phyloP scores from a whole-genome alignment of 2,329 filamentous ascomycete genomes.

The Hirsutella thompsonii region DNA sequence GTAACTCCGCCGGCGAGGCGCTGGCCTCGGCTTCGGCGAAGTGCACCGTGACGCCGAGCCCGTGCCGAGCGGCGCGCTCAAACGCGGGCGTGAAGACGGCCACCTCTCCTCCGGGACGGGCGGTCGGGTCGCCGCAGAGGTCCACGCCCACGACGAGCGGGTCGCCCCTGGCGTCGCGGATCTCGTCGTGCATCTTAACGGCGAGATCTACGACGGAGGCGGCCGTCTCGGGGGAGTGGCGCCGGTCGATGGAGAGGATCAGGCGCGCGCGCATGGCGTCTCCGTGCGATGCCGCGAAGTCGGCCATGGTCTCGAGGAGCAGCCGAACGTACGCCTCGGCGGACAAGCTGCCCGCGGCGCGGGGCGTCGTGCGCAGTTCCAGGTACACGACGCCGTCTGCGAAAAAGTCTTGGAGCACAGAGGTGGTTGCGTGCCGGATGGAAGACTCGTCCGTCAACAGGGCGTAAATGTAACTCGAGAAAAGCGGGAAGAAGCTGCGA shows the following conservation, averaged over 20 bases:
- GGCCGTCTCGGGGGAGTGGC: conserved; percentile 45
- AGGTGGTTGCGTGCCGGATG: conserved; percentile 47
- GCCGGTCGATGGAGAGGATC: conserved; percentile 64
- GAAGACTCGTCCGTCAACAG: conserved; percentile 52
- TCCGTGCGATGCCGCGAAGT: conserved; percentile 28
- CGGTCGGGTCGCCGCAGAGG: conserved; percentile 60
- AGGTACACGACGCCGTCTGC: conserved; percentile 63
- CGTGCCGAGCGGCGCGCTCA: conserved; percentile 35
- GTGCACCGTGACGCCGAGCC: conserved; percentile 58
- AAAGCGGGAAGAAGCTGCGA: conserved; percentile 61
- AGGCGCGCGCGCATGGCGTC: conserved; percentile 44
- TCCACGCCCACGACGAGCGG: conserved; percentile 66
- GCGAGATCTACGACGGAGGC: conserved; percentile 53
- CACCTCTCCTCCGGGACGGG: conserved; percentile 40
- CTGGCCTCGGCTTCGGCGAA: conserved; percentile 59
- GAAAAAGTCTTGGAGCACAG: conserved; percentile 54
- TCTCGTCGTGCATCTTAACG: conserved; percentile 26
- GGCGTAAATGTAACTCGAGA: conserved; percentile 67
- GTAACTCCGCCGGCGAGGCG: conserved; percentile 45
- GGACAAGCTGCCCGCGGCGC: conserved; percentile 44
- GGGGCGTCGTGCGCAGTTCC: conserved; percentile 70
- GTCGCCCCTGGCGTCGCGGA: conserved; percentile 23
- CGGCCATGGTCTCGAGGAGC: conserved; percentile 50
- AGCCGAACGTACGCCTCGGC: conserved; percentile 51
- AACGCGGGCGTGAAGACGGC: conserved; percentile 48